Percentiles rank a stretch among this genome's conserved stretches.
These are phyloP conservation scores for Cercospora zeae-maydis DNA, from an alignment of 2,329 filamentous ascomycete genomes.

Conservation along the genomic window DNA sequence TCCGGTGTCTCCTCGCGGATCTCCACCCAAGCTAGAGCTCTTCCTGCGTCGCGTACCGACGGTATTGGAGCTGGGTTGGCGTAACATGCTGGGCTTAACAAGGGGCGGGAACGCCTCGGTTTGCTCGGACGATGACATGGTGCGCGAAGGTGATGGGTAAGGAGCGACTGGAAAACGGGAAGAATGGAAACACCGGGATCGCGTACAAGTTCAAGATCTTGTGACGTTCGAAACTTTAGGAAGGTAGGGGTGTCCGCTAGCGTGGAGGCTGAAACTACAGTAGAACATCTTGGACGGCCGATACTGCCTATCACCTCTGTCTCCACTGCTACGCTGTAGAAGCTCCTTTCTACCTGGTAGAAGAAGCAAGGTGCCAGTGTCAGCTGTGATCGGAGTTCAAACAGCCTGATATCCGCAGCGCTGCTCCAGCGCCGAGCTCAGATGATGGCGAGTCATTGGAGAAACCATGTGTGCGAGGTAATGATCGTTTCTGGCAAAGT, in stretches of 20 bases:
- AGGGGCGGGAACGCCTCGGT: slow-evolving; percentile 20
- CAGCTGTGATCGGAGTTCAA: too few species aligned
- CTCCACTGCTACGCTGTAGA: background rate
- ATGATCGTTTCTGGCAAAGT: too few species aligned
- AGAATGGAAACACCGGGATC: background rate
- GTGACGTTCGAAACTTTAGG: background rate
- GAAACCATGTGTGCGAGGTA: too few species aligned
- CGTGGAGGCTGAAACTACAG: background rate
- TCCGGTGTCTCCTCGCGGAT: slow-evolving; percentile 52
- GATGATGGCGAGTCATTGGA: too few species aligned
- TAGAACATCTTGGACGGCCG: background rate
- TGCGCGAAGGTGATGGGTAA: slow-evolving; percentile 9
- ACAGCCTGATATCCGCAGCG: too few species aligned
- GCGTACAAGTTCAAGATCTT: background rate
- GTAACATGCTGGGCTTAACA: slow-evolving; percentile 13
- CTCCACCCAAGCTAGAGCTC: slow-evolving; percentile 46
- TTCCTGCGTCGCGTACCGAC: slow-evolving; percentile 24
- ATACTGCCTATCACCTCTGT: background rate
- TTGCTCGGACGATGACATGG: slow-evolving; percentile 14
- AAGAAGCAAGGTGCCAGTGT: too few species aligned
- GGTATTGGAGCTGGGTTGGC: slow-evolving; percentile 18
- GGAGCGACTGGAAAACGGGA: slow-evolving; percentile 18
- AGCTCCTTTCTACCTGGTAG: too few species aligned
- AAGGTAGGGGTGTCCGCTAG: background rate
- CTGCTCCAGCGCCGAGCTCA: too few species aligned